Conservation (phyloP, 768 basidiomycete species). For the Amanita inopinata region DNA sequence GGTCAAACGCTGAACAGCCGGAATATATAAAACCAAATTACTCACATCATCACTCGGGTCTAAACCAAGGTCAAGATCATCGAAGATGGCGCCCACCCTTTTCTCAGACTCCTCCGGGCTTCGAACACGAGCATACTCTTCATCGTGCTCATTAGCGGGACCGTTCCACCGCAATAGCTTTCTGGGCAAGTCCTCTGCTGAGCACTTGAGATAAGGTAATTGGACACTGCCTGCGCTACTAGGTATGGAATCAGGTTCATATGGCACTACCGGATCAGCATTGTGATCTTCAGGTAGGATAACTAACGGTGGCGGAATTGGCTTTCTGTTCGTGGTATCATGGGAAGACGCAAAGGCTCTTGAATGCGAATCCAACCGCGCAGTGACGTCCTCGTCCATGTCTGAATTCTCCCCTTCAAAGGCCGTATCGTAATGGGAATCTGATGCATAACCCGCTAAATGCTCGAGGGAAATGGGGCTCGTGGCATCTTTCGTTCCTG, state of each 20-base stretch:
- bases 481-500: slow-evolving; percentile 37
- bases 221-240: slow-evolving; percentile 25
- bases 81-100: slow-evolving; percentile 40
- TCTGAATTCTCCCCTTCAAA: slow-evolving; percentile 19
- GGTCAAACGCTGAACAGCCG: slow-evolving; percentile 12
- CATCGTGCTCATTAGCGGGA: slow-evolving; percentile 34
- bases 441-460: no score
- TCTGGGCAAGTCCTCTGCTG: slow-evolving; percentile 5
- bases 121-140: slow-evolving; percentile 21
- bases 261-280: slow-evolving; percentile 23
- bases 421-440: no score
- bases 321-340: slow-evolving; percentile 26
- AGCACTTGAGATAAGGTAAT: slow-evolving; percentile 36
- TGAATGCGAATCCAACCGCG: slow-evolving; percentile 21
- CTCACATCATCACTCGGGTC: slow-evolving; percentile 36
- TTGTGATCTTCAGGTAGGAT: slow-evolving; percentile 30
- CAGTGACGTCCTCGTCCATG: slow-evolving; percentile 14
- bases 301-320: slow-evolving; percentile 50
- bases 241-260: slow-evolving; percentile 26
- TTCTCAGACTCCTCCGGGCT: slow-evolving; percentile 33
- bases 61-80: slow-evolving; percentile 41
- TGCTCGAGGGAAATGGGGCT: no score
- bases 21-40: slow-evolving; percentile 9
- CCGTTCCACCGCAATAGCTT: slow-evolving; percentile 11
- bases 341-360: no score